phyloP scores from a whole-genome alignment of 768 basidiomycete genomes.

The Lactarius psammicola region DNA sequence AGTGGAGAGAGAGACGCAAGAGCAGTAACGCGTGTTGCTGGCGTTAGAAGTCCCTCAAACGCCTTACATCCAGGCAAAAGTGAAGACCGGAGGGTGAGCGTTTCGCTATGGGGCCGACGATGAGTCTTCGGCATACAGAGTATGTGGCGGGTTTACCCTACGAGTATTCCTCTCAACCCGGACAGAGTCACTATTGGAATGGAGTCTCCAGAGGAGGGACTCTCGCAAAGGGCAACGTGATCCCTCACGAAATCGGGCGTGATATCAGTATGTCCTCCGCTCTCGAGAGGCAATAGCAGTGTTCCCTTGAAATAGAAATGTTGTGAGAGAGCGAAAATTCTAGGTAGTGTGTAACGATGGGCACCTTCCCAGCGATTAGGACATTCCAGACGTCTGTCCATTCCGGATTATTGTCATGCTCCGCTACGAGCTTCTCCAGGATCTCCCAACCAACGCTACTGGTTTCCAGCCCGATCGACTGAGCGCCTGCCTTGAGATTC shows the following conservation, averaged over 20 bases:
- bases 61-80: constrained; percentile 42
- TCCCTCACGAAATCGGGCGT: constrained; percentile 79
- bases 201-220: constrained; percentile 42
- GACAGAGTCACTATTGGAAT: constrained; percentile 73
- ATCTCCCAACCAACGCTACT: constrained; percentile 74
- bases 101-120: constrained; percentile 33
- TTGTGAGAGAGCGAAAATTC: background rate
- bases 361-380: constrained; percentile 64
- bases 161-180: constrained; percentile 72
- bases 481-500: constrained; percentile 70
- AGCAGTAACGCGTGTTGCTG: constrained; percentile 39
- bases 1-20: constrained; percentile 55
- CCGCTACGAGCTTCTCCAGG: constrained; percentile 63
- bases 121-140: constrained; percentile 4
- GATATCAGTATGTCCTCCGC: constrained; percentile 51
- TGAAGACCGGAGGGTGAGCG: constrained; percentile 46
- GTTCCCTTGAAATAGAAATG: constrained; percentile 58
- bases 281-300: constrained; percentile 72
- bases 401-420: constrained; percentile 51
- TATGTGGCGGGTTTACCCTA: constrained; percentile 46
- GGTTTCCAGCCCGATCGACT: constrained; percentile 62
- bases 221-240: constrained; percentile 71
- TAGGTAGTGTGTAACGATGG: background rate
- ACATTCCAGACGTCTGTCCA: constrained; percentile 71
- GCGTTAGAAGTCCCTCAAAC: constrained; percentile 42